Conservation (phyloP, 2,329 filamentous ascomycete genomes). For the Venturia pyrina region DNA sequence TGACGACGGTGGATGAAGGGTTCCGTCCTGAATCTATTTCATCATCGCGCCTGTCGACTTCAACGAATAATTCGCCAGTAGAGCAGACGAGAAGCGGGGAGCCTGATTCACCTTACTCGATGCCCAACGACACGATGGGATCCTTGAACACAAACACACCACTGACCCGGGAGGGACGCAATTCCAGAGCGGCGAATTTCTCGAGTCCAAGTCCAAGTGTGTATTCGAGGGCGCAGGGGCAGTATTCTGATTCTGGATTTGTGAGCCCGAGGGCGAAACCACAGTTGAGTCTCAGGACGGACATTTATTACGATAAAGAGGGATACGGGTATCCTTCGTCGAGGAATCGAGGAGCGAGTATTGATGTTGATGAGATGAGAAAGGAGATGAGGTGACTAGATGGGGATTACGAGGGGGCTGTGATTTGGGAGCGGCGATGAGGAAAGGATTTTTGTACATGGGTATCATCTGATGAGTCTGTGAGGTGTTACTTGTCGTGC, state of each 20-base stretch:
- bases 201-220: not conserved
- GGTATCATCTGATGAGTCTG: too few relatives aligned
- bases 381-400: not conserved
- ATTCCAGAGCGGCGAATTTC: not conserved
- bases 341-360: not conserved
- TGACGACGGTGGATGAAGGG: not conserved
- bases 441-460: not conserved
- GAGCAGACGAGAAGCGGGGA: not conserved
- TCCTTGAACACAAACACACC: slow-evolving; percentile 1
- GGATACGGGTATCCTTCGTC: not conserved
- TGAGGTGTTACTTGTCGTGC: too few relatives aligned
- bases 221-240: not conserved
- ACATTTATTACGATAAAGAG: not conserved
- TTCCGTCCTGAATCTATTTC: not conserved
- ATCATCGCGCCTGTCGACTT: not conserved
- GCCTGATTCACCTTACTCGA: not conserved
- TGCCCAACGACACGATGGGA: not conserved
- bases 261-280: not conserved
- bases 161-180: not conserved
- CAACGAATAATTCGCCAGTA: not conserved
- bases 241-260: not conserved
- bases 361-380: not conserved
- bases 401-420: not conserved
- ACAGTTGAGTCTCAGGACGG: not conserved
- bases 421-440: not conserved